Base-by-base conservation (phyloP, 2,329 filamentous ascomycete genomes). In the Aspergillus sp. region DNA sequence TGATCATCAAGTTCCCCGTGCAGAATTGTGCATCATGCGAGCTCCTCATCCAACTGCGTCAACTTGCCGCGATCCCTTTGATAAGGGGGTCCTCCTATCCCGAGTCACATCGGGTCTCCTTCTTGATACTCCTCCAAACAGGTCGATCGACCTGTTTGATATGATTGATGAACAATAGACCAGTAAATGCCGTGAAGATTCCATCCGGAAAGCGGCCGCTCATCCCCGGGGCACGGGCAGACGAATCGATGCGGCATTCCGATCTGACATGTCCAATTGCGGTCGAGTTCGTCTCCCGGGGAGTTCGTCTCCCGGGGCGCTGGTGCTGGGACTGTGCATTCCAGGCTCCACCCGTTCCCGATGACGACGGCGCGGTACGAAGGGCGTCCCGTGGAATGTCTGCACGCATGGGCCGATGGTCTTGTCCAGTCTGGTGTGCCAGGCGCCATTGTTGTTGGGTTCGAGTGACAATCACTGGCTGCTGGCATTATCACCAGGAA, bases 221-320 rank as follows among this genome's bases (percentile, higher is more conserved):
- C 29, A 40, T 11, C 36, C 10, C 36, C 9, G 36, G 7, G 36
- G 16, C 7, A 10, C n/a, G 9, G n/a, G 36, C 10, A 40, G 5
- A 11, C 40, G 19, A 17, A 17, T 42, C 40, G 40, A 42, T 42
- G 5, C 14, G 16, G 40, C 40, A 42, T 42, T 42, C 40, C 40
- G 40, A 42, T 42, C 40, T 42, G 40, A 42, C 19, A 42, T 42
- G 40, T 42, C 40, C 40, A 42, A 42, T 23, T 42, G 40, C 40
- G 40, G 40, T 42, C 17, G 38, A 41, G 9, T 20, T 40, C 16
- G 40, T 21, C 17, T 42, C 34, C 34, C 34, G 11, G 16, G 34
- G 38, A 41, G 9, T 20, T 40, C 16, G 40, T 21, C 17, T 42
- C 34, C 34, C 34, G 11, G 16, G 34, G n/a, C n/a, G n/a, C n/a